Conservation (phyloP, 78 protist genomes). For the Polysphondylium violaceum region DNA sequence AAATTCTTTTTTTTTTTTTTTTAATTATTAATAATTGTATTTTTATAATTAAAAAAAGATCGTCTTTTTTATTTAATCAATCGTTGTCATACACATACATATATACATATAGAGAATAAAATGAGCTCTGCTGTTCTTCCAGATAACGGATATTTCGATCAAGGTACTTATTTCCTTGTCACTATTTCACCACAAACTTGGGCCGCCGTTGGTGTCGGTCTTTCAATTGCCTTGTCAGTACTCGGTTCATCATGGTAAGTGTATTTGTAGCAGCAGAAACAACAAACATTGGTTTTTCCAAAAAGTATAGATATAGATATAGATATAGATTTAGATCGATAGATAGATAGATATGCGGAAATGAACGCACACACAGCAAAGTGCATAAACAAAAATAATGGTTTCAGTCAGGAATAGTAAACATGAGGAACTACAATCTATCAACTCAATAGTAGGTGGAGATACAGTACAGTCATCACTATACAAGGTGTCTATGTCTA, state of each 20-base stretch:
- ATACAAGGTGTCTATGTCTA: no score
- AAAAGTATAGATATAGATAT: background rate
- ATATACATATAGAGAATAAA: background rate
- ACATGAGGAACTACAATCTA: background rate
- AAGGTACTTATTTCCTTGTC: constrained; percentile 25
- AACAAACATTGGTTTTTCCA: background rate
- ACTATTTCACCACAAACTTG: constrained; percentile 87
- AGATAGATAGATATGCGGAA: background rate
- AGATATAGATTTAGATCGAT: background rate
- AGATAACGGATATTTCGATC: background rate
- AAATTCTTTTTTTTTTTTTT: background rate
- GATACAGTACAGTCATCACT: no score
- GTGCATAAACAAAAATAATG: no score
- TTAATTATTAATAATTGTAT: constrained; percentile 1
- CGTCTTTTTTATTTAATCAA: constrained; percentile 7
- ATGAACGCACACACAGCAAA: background rate
- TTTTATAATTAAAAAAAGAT: constrained; percentile 2
- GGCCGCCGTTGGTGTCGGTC: constrained; percentile 92
- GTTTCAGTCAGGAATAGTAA: background rate
- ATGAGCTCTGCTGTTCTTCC: background rate
- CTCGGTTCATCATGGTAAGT: constrained; percentile 99
- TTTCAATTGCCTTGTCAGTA: constrained; percentile 96
- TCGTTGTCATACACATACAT: background rate
- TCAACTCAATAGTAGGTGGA: background rate
- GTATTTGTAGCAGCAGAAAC: no score